Conservation (phyloP, 2,329 filamentous ascomycete genomes). For the Sclerotinia subarctica region DNA sequence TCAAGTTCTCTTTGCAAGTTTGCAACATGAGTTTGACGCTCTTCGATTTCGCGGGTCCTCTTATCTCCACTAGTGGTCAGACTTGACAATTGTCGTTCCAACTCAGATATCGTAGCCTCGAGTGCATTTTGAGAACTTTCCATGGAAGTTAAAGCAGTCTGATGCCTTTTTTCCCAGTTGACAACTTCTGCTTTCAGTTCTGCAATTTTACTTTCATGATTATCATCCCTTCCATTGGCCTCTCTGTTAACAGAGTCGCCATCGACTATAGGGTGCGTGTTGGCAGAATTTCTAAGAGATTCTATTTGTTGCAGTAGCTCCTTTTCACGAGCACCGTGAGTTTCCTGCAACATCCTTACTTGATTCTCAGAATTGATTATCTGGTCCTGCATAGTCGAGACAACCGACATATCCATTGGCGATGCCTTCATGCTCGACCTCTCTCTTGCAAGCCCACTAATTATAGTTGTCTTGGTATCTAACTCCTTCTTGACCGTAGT, state of each 20-base stretch:
- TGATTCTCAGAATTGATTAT: constrained; percentile 82
- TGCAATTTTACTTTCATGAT: constrained; percentile 45
- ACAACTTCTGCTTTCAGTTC: constrained; percentile 69
- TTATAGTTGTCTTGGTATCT: constrained; percentile 94
- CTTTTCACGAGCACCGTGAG: constrained; percentile 70
- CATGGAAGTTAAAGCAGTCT: constrained; percentile 66
- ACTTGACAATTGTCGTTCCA: constrained; percentile 58
- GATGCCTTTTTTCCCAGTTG: constrained; percentile 74
- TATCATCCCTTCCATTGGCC: constrained; percentile 27
- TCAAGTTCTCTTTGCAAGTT: constrained; percentile 72
- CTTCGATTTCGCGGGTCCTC: constrained; percentile 55
- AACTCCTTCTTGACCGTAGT: constrained; percentile 86
- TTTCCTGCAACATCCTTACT: constrained; percentile 68
- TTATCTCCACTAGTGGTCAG: constrained; percentile 39
- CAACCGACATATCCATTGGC: constrained; percentile 86
- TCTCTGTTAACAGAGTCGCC: constrained; percentile 21
- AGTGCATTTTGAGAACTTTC: constrained; percentile 70
- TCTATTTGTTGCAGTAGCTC: constrained; percentile 71
- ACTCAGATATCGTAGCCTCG: constrained; percentile 65
- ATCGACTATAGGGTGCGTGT: constrained; percentile 25
- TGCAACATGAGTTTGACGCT: constrained; percentile 47
- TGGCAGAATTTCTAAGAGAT: constrained; percentile 50
- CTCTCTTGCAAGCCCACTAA: constrained; percentile 89
- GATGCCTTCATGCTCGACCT: constrained; percentile 81
- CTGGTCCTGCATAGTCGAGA: constrained; percentile 83